A percentile compares a stretch with the other conserved stretches of the same genome.
Evolutionary conservation across 805 yeast genomes (phyloP).

Genomic region (Zygosaccharomyces lentus): DNA sequence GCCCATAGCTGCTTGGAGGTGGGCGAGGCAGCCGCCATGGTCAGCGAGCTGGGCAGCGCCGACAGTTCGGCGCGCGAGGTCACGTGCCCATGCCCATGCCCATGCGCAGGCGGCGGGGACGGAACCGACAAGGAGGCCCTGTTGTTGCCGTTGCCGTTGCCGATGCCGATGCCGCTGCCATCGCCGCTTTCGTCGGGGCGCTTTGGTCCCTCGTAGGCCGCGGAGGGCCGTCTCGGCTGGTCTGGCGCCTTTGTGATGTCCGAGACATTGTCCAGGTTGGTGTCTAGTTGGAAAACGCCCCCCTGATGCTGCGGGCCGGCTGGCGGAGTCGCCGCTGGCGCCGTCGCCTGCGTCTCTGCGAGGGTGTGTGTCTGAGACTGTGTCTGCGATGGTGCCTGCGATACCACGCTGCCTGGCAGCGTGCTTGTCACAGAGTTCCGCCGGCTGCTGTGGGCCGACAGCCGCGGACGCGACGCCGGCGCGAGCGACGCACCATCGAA

Average conservation of each 20-base stretch:
- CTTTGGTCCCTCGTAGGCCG: not conserved
- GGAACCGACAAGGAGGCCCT: not conserved
- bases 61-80: not conserved
- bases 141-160: too few relatives aligned
- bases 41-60: not conserved
- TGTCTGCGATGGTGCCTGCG: not conserved
- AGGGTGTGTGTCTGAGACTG: constrained; percentile 1
- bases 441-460: constrained; percentile 7
- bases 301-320: not conserved
- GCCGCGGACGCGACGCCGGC: constrained; percentile 5
- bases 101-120: not conserved
- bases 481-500: not conserved
- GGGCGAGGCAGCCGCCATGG: not conserved
- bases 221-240: not conserved
- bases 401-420: not conserved
- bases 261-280: constrained; percentile 28
- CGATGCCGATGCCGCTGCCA: too few relatives aligned
- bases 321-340: not conserved
- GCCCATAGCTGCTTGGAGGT: constrained; percentile 37
- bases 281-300: constrained; percentile 23
- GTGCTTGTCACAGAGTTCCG: constrained; percentile 11
- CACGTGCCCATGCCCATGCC: too few relatives aligned
- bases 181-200: too few relatives aligned
- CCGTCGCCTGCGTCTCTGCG: too few relatives aligned
- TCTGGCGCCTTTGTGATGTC: constrained; percentile 23